phyloP scores from a whole-genome alignment of 306 rosid genomes.

The Chamaecrista fasciculata region DNA sequence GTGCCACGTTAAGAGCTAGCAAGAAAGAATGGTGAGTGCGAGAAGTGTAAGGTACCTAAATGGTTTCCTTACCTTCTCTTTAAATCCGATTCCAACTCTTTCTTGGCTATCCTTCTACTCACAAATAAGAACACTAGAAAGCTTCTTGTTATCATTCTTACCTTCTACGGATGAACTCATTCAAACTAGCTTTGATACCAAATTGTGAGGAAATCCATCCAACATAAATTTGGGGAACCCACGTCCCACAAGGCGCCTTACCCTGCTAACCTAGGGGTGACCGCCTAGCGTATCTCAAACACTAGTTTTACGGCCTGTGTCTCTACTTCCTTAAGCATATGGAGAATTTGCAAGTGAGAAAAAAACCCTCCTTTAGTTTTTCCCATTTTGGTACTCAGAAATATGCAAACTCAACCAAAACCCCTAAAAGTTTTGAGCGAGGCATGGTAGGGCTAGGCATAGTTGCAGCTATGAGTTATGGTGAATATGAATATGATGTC shows the following conservation, averaged over 20 bases:
- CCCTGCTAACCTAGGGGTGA: neutral
- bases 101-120: neutral
- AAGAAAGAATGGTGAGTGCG: too few relatives aligned
- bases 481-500: neutral
- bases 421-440: conserved; percentile 47
- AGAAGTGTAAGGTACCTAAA: neutral
- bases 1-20: neutral
- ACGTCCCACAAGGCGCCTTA: too few relatives aligned
- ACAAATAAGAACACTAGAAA: too few relatives aligned
- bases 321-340: neutral
- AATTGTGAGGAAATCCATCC: too few relatives aligned
- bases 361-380: conserved; percentile 39
- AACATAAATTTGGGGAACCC: too few relatives aligned
- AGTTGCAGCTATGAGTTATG: conserved; percentile 58
- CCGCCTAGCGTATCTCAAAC: neutral
- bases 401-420: conserved; percentile 26
- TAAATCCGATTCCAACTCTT: neutral
- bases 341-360: conserved; percentile 39
- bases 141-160: too few relatives aligned
- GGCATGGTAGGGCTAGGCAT: conserved; percentile 69
- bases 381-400: conserved; percentile 42
- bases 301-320: too few relatives aligned
- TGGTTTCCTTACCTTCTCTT: neutral
- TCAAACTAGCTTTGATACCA: too few relatives aligned
- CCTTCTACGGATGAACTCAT: too few relatives aligned